These are phyloP conservation scores for Penicillium sp. DNA, from an alignment of 2,329 filamentous ascomycete genomes.

Conservation along the genomic window DNA sequence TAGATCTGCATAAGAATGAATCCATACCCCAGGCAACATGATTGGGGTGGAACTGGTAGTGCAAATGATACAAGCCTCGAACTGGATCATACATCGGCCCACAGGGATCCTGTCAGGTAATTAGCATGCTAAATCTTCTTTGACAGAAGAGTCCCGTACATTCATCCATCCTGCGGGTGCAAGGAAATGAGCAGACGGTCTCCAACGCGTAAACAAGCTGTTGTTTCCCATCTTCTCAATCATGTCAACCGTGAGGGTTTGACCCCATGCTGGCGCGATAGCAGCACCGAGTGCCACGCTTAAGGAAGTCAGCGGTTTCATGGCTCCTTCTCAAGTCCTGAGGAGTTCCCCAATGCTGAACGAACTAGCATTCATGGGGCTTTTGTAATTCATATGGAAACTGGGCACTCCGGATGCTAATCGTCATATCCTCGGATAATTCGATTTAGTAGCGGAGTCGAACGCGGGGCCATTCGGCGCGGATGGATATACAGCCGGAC, in stretches of 20 bases:
- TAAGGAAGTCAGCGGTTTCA: constrained; percentile 4
- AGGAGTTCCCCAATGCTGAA: background rate
- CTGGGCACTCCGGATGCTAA: constrained; percentile 1
- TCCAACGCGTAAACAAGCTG: constrained; percentile 16
- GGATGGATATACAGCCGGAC: background rate
- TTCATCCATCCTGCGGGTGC: constrained; percentile 19
- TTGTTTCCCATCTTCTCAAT: constrained; percentile 18
- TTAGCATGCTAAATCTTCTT: background rate
- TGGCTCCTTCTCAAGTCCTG: background rate
- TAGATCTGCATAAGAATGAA: background rate
- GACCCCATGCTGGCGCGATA: constrained; percentile 5
- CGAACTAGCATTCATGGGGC: background rate
- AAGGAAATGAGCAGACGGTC: constrained; percentile 16
- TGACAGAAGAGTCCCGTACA: background rate
- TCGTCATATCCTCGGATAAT: constrained; percentile 19
- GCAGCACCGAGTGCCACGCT: constrained; percentile 3
- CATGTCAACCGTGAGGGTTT: constrained; percentile 7
- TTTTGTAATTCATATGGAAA: background rate
- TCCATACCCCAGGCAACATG: constrained; percentile 15
- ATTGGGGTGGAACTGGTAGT: constrained; percentile 18
- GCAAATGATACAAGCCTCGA: constrained; percentile 11
- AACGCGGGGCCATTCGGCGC: background rate
- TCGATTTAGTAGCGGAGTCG: background rate
- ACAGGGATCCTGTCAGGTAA: constrained; percentile 9
- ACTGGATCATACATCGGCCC: constrained; percentile 14